Evolutionary conservation across 2,329 filamentous ascomycete genomes (phyloP).

Genomic region (Pseudocercospora eumusae): DNA sequence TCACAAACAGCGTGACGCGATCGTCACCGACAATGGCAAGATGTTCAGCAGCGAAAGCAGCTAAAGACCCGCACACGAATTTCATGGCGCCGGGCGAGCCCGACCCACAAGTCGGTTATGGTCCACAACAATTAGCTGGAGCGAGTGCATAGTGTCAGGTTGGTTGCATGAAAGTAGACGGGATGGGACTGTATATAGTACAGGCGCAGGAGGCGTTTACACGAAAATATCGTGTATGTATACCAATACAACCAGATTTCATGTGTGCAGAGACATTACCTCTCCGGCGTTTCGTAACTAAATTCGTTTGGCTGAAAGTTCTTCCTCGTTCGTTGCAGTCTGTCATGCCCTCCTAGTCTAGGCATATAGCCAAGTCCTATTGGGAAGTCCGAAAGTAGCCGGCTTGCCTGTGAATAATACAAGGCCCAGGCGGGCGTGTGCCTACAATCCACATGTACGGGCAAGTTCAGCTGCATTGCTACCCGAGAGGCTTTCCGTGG

Average conservation of each 20-base stretch:
- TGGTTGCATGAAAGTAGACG: constrained; percentile 4
- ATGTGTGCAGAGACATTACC: background rate
- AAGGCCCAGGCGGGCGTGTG: too few species aligned
- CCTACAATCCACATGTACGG: too few species aligned
- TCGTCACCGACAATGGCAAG: constrained; percentile 98
- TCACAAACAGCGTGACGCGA: constrained; percentile 94
- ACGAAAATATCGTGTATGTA: constrained; percentile 23
- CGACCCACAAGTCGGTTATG: constrained; percentile 46
- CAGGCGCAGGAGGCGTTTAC: constrained; percentile 26
- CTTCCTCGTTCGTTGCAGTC: too few species aligned
- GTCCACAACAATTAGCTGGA: constrained; percentile 32
- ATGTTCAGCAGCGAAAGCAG: constrained; percentile 87
- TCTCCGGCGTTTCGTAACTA: too few species aligned
- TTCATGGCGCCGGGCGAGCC: constrained; percentile 53
- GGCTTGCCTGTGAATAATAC: too few species aligned
- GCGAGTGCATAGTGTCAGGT: constrained; percentile 26
- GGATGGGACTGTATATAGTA: constrained; percentile 22
- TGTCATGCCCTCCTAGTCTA: too few species aligned
- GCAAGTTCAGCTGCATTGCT: too few species aligned
- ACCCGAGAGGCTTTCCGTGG: too few species aligned
- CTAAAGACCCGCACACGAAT: constrained; percentile 53
- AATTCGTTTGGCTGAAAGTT: background rate
- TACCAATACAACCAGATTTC: constrained; percentile 20
- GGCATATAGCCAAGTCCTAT: too few species aligned
- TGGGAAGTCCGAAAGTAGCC: too few species aligned